Evolutionary conservation across 179 eudicot genomes (phyloP).

Genomic region (Beta lomatogona): DNA sequence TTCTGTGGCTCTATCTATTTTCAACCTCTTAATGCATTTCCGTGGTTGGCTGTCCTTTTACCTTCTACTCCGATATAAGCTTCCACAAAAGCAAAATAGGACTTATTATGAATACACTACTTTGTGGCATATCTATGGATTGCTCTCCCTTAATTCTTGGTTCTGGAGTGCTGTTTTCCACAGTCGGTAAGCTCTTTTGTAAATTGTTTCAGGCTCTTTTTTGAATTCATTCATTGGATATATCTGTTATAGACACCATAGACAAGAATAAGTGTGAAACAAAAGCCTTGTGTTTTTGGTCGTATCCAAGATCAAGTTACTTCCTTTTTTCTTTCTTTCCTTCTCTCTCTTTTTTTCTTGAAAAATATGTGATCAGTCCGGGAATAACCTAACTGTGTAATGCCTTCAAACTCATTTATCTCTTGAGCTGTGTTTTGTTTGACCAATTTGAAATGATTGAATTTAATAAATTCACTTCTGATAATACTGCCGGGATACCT

Average conservation of each 20-base stretch:
- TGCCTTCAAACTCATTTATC: background rate
- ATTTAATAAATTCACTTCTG: background rate
- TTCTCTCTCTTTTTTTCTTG: no score
- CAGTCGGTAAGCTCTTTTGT: conserved; percentile 49
- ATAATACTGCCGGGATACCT: no score
- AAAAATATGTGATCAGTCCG: background rate
- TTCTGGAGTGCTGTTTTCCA: conserved; percentile 93
- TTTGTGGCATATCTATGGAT: conserved; percentile 72
- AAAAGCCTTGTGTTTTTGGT: background rate
- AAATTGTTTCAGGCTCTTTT: background rate
- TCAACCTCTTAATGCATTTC: conserved; percentile 85
- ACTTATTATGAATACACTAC: conserved; percentile 64
- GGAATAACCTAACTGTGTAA: background rate
- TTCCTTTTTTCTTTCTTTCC: background rate
- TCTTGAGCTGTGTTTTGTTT: background rate
- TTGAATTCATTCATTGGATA: background rate
- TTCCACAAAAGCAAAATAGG: conserved; percentile 58
- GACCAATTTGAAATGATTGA: background rate
- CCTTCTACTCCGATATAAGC: conserved; percentile 54
- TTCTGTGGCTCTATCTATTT: conserved; percentile 70
- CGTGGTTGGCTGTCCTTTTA: conserved; percentile 76
- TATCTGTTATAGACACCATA: background rate
- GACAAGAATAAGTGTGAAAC: background rate
- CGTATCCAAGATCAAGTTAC: background rate
- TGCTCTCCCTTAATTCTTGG: conserved; percentile 75